A percentile compares a stretch with the other conserved stretches of the same genome.
These are phyloP conservation scores for Pythium chondricola DNA, from an alignment of 352 stramenopile species.

Conservation along the genomic window DNA sequence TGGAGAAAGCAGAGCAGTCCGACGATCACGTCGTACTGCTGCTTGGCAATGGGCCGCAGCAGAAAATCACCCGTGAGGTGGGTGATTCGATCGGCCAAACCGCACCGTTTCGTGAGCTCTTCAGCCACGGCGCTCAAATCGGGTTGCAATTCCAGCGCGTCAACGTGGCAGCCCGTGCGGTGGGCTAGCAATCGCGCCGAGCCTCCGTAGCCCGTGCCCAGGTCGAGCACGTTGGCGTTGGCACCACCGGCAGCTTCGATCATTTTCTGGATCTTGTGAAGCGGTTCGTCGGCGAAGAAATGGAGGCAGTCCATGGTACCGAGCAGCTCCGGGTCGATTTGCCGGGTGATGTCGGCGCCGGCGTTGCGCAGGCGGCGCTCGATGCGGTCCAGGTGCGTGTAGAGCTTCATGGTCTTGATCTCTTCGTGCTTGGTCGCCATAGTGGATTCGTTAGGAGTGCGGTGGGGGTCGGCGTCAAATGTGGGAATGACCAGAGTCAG, in stretches of 20 bases:
- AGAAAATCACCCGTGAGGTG: conserved; percentile 72
- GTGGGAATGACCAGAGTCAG: too few species aligned
- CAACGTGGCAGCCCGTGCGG: conserved; percentile 50
- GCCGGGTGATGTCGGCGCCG: neutral
- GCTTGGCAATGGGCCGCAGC: conserved; percentile 12
- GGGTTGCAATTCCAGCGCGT: conserved; percentile 75
- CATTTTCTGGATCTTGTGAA: conserved; percentile 40
- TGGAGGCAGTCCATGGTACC: conserved; percentile 57
- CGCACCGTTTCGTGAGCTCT: conserved; percentile 54
- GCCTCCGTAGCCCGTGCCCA: conserved; percentile 87
- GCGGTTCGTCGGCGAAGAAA: conserved; percentile 54
- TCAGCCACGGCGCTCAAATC: conserved; percentile 57
- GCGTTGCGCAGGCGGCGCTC: conserved; percentile 47
- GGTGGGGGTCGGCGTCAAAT: neutral
- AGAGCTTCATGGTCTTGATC: conserved; percentile 89
- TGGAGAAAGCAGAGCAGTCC: conserved; percentile 74
- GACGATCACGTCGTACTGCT: conserved; percentile 55
- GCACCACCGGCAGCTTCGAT: conserved; percentile 17
- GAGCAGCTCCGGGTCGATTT: conserved; percentile 43
- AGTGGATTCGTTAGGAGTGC: neutral
- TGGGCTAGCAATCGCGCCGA: conserved; percentile 79
- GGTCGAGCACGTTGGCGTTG: conserved; percentile 59
- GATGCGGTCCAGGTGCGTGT: conserved; percentile 74
- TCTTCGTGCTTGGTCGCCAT: conserved; percentile 30
- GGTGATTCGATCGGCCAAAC: conserved; percentile 34